Percentiles rank a stretch among this genome's conserved stretches.
phyloP scores from a whole-genome alignment of 2,329 filamentous ascomycete species.

The Aspergillus carbonarius region DNA sequence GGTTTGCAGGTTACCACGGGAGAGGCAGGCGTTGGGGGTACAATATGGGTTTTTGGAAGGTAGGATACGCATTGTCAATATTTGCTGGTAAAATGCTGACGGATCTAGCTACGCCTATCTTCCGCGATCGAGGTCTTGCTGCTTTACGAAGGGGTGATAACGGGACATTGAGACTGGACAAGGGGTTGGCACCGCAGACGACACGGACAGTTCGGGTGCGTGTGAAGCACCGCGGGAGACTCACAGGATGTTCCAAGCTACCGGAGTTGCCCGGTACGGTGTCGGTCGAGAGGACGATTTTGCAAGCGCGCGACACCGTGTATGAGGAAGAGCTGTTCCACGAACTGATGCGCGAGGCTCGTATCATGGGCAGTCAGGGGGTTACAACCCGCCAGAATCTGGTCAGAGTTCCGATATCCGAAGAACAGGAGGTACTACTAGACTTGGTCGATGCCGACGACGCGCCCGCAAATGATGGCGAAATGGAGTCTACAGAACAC shows the following conservation, averaged over 20 bases:
- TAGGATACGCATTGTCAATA: constrained; percentile 28
- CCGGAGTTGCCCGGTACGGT: constrained; percentile 22
- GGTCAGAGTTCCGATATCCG: constrained; percentile 57
- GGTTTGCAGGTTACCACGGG: constrained; percentile 71
- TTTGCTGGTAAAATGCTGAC: constrained; percentile 5
- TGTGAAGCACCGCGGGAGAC: constrained; percentile 57
- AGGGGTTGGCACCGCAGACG: constrained; percentile 49
- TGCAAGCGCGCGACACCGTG: constrained; percentile 51
- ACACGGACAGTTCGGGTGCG: constrained; percentile 67
- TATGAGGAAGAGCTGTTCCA: constrained; percentile 77
- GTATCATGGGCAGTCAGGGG: constrained; percentile 67
- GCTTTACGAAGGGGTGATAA: constrained; percentile 72
- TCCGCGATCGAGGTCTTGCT: constrained; percentile 72
- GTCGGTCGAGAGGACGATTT: constrained; percentile 37
- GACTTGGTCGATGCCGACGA: constrained; percentile 65
- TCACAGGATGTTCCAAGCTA: constrained; percentile 56
- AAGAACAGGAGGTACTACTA: constrained; percentile 60
- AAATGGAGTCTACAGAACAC: constrained; percentile 23
- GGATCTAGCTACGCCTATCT: constrained; percentile 52
- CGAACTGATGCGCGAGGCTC: constrained; percentile 80
- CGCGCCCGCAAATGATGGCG: constrained; percentile 29
- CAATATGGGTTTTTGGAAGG: constrained; percentile 85
- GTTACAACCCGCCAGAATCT: constrained; percentile 63
- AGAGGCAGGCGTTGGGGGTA: constrained; percentile 74
- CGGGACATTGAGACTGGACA: constrained; percentile 74